Evolutionary conservation across 495 filamentous ascomycete genomes (phyloP).

Genomic region (Aspergillus asperescens): DNA sequence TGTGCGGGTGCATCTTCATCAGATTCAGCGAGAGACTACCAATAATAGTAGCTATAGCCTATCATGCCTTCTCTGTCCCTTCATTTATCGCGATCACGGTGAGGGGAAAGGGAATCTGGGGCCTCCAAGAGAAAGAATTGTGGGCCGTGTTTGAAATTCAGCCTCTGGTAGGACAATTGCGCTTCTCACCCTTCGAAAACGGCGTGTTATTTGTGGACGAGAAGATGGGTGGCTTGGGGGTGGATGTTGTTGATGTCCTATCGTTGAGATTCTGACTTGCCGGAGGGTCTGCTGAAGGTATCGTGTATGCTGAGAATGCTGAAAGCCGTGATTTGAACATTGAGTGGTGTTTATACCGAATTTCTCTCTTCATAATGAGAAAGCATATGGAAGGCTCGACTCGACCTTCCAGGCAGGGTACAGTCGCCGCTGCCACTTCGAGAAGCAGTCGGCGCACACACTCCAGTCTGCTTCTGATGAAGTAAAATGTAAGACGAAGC

Average conservation of each 20-base stretch:
- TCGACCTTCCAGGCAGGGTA: not conserved
- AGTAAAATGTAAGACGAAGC: not conserved
- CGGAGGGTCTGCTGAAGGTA: not conserved
- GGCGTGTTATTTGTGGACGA: not conserved
- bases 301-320: too few relatives aligned
- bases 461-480: not conserved
- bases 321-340: too few relatives aligned
- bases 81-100: not conserved
- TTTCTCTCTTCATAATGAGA: not conserved
- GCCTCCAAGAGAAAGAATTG: not conserved
- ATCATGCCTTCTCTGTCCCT: not conserved
- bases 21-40: not conserved
- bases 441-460: not conserved
- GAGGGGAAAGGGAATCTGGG: not conserved
- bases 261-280: not conserved
- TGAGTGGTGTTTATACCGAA: too few relatives aligned
- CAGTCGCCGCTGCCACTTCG: not conserved
- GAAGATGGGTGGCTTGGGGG: conserved; percentile 1
- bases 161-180: not conserved
- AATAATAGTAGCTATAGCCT: not conserved
- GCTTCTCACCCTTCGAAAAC: not conserved
- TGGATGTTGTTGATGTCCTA: not conserved
- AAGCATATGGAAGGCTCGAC: not conserved
- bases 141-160: not conserved
- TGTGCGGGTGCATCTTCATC: conserved; percentile 3